These are phyloP conservation scores for Rhodosporidiobolus sp. DNA, from an alignment of 768 basidiomycete genomes.

Conservation along the genomic window DNA sequence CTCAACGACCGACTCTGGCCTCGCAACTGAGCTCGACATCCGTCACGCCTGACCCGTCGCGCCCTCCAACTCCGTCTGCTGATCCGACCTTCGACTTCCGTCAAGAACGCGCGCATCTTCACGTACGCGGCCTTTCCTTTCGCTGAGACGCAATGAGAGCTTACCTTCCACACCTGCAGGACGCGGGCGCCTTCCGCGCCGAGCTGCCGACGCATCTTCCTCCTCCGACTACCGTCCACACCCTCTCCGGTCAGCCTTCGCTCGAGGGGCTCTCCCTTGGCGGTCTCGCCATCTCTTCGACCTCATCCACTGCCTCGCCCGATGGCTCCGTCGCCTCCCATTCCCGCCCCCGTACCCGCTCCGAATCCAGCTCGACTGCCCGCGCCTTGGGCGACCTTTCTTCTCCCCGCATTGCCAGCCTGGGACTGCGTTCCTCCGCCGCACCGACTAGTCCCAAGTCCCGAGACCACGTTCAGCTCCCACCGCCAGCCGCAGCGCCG, in stretches of 20 bases:
- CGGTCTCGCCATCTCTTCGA: background rate
- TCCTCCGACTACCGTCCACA: background rate
- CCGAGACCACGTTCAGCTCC: rapidly evolving
- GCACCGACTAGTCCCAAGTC: background rate
- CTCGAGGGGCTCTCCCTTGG: conserved; percentile 27
- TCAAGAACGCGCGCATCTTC: conserved; percentile 27
- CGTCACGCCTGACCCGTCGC: background rate
- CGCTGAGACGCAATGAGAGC: background rate
- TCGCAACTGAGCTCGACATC: conserved; percentile 11
- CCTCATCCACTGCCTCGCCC: background rate
- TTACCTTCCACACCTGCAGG: background rate
- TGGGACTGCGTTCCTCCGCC: conserved; percentile 2
- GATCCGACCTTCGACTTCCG: conserved; percentile 17
- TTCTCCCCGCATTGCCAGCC: conserved; percentile 30
- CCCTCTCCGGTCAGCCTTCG: background rate
- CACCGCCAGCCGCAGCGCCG: background rate
- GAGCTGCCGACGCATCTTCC: conserved; percentile 29
- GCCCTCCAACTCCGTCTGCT: conserved; percentile 5
- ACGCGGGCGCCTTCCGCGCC: conserved; percentile 26
- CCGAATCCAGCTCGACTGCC: conserved; percentile 1
- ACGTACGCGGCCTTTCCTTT: background rate
- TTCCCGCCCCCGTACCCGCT: background rate
- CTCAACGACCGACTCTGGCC: background rate
- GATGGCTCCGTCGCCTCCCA: background rate
- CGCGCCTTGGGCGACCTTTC: conserved; percentile 25